Conservation (phyloP, 2,329 filamentous ascomycete genomes). For the Thermoascus crustaceus region DNA sequence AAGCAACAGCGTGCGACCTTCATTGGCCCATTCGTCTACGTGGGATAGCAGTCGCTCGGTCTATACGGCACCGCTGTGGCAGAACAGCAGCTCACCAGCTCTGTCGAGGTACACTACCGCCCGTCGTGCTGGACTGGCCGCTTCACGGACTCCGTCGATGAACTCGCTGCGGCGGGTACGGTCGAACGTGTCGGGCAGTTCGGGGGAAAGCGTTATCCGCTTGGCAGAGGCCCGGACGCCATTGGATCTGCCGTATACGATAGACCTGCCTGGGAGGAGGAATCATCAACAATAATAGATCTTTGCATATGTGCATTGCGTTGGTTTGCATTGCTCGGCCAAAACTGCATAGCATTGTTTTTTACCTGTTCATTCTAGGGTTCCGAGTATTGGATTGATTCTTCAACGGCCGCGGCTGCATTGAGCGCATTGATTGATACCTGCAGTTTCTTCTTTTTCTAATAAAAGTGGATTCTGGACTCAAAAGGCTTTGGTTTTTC, state of each 20-base stretch:
- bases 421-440: too few species aligned
- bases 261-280: conserved; percentile 14
- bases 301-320: neutral
- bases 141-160: conserved; percentile 27
- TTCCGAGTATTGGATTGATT: too few species aligned
- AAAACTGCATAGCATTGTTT: too few species aligned
- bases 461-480: too few species aligned
- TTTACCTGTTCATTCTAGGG: too few species aligned
- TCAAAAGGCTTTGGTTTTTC: too few species aligned
- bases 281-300: conserved; percentile 6
- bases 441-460: too few species aligned
- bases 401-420: too few species aligned
- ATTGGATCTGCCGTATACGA: conserved; percentile 28
- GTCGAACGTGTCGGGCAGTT: conserved; percentile 27
- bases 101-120: conserved; percentile 7
- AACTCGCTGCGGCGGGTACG: conserved; percentile 25
- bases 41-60: conserved; percentile 22
- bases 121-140: conserved; percentile 4
- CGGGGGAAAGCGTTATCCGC: conserved; percentile 33
- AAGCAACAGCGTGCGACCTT: conserved; percentile 19
- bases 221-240: conserved; percentile 21
- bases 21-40: conserved; percentile 19
- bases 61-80: conserved; percentile 19
- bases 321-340: neutral
- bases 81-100: conserved; percentile 13